Conservation (phyloP, 1,284 basidiomycete species). For the Ganoderma resinaceum region DNA sequence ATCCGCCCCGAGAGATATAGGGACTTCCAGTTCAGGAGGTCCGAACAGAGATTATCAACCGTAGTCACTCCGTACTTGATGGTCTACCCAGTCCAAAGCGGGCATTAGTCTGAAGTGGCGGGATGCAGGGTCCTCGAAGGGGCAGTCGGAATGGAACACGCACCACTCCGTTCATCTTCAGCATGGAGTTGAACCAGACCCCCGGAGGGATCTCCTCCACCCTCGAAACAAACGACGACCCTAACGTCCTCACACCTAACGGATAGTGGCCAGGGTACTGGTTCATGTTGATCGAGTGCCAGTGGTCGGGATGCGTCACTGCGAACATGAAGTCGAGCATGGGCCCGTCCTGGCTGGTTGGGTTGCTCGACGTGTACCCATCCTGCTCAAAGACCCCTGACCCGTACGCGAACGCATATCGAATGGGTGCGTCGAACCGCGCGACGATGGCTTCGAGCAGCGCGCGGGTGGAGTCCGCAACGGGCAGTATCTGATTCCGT, state of each 20-base stretch:
- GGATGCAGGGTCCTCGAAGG: background rate
- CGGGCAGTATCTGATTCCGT: conserved; percentile 81
- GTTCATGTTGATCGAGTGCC: conserved; percentile 94
- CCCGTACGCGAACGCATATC: conserved; percentile 96
- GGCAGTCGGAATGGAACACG: conserved; percentile 44
- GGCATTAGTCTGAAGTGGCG: conserved; percentile 12
- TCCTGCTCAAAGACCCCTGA: conserved; percentile 92
- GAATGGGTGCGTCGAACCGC: conserved; percentile 85
- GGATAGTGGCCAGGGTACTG: conserved; percentile 93
- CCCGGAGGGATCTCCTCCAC: conserved; percentile 87
- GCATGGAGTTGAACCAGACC: conserved; percentile 95
- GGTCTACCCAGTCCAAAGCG: conserved; percentile 53
- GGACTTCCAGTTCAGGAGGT: conserved; percentile 92
- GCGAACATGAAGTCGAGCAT: conserved; percentile 98
- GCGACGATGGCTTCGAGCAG: conserved; percentile 80
- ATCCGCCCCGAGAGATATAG: conserved; percentile 96
- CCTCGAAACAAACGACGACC: conserved; percentile 77
- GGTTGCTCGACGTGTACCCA: conserved; percentile 57
- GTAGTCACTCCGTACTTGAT: conserved; percentile 99
- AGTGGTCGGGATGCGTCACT: conserved; percentile 90
- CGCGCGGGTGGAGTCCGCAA: conserved; percentile 77
- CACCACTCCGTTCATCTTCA: conserved; percentile 85
- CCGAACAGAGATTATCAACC: conserved; percentile 87
- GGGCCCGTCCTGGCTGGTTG: conserved; percentile 52
- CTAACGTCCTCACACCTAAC: conserved; percentile 81